A percentile compares a stretch with the other conserved stretches of the same genome.
Conservation (phyloP, 179 eudicot species). For the Beta macrorhiza region DNA sequence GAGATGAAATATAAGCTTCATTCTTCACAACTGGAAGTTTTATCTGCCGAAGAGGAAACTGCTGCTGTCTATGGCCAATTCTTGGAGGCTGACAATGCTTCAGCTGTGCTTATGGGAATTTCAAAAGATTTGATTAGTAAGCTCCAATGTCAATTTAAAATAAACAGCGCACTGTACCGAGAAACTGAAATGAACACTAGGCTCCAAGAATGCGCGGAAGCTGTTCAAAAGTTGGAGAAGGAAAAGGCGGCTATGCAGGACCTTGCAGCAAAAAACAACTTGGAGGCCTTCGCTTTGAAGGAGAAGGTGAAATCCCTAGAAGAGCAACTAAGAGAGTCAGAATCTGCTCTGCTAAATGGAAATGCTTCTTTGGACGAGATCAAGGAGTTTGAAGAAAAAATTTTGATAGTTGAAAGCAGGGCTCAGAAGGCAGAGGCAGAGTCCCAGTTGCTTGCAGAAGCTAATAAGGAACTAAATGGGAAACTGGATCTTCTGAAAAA, state of each 20-base stretch:
- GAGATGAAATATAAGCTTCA: conserved; percentile 51
- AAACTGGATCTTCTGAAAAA: conserved; percentile 40
- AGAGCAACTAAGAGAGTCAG: conserved; percentile 39
- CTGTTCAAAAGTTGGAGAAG: conserved; percentile 38
- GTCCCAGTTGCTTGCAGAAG: conserved; percentile 43
- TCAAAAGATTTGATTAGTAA: conserved; percentile 56
- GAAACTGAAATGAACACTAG: conserved; percentile 50
- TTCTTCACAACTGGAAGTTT: conserved; percentile 47
- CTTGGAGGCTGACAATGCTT: conserved; percentile 75
- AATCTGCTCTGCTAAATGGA: conserved; percentile 26
- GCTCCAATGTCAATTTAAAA: conserved; percentile 51
- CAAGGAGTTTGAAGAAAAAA: conserved; percentile 40
- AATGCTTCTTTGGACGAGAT: conserved; percentile 31
- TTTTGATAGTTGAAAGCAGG: conserved; percentile 40
- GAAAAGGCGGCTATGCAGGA: conserved; percentile 37
- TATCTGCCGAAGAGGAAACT: conserved; percentile 57
- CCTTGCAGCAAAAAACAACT: conserved; percentile 34
- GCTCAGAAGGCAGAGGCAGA: conserved; percentile 52
- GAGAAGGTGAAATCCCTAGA: conserved; percentile 49
- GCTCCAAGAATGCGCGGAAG: conserved; percentile 41
- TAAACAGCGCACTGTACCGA: conserved; percentile 48
- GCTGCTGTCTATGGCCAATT: conserved; percentile 47
- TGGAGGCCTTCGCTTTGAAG: conserved; percentile 39
- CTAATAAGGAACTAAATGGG: conserved; percentile 47
- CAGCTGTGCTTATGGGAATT: conserved; percentile 59